Evolutionary conservation across 2,329 filamentous ascomycete genomes (phyloP).

Genomic region (Ophiostoma sp.): DNA sequence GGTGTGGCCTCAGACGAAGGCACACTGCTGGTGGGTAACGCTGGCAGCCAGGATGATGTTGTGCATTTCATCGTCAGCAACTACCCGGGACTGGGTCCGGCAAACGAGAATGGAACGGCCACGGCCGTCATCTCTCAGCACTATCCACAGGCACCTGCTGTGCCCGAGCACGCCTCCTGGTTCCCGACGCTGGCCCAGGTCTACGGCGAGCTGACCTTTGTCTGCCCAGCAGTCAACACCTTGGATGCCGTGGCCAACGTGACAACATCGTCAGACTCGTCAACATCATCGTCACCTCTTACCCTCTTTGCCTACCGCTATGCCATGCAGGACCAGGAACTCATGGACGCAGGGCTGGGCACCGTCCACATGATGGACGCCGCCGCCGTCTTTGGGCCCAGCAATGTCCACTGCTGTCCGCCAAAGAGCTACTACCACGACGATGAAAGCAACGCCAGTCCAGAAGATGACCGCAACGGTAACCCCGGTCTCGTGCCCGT

Average conservation of each 20-base stretch:
- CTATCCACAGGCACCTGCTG: constrained; percentile 27
- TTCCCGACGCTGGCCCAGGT: constrained; percentile 46
- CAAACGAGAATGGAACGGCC: not conserved
- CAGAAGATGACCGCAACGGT: constrained; percentile 35
- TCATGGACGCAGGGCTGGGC: constrained; percentile 44
- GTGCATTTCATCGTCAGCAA: constrained; percentile 47
- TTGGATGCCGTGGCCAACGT: constrained; percentile 37
- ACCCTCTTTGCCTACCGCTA: constrained; percentile 51
- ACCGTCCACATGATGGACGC: constrained; percentile 52
- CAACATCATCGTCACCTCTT: not conserved
- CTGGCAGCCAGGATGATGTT: constrained; percentile 39
- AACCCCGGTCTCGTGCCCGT: constrained; percentile 49
- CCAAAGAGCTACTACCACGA: constrained; percentile 38
- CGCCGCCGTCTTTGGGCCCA: constrained; percentile 52
- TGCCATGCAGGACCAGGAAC: constrained; percentile 46
- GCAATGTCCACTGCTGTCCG: constrained; percentile 36
- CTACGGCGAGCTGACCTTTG: constrained; percentile 50
- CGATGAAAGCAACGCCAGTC: constrained; percentile 34
- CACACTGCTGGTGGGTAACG: constrained; percentile 46
- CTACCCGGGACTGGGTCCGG: constrained; percentile 41
- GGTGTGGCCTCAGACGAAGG: constrained; percentile 51
- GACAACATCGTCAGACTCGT: not conserved
- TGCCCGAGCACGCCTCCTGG: constrained; percentile 45
- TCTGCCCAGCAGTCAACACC: constrained; percentile 45
- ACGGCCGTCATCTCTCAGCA: not conserved